Evolutionary conservation across 352 stramenopile genomes (phyloP).

Genomic region (Phytophthora ramorum): DNA sequence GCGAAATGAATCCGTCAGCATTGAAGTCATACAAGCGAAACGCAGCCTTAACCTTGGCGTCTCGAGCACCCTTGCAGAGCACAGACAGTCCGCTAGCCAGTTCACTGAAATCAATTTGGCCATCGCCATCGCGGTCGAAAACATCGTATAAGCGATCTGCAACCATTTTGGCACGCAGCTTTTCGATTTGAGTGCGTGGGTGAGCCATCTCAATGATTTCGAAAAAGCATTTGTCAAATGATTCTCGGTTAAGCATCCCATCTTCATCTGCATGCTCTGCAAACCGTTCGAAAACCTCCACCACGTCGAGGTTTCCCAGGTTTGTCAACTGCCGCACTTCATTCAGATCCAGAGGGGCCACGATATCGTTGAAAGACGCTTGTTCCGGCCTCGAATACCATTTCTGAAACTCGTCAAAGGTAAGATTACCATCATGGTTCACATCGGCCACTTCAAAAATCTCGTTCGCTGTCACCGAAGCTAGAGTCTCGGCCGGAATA

Average conservation of each 20-base stretch:
- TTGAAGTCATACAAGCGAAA: conserved; percentile 91
- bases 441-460: conserved; percentile 91
- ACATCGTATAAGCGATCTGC: conserved; percentile 80
- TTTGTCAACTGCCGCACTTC: conserved; percentile 88
- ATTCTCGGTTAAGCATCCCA: conserved; percentile 62
- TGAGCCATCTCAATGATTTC: conserved; percentile 78
- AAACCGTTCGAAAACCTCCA: conserved; percentile 89
- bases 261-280: conserved; percentile 70
- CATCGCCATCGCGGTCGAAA: conserved; percentile 83
- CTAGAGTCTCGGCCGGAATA: conserved; percentile 69
- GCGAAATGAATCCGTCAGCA: conserved; percentile 82
- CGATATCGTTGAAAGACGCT: conserved; percentile 72
- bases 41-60: conserved; percentile 86
- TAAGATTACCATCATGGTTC: conserved; percentile 86
- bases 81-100: conserved; percentile 85
- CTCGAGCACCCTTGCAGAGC: conserved; percentile 77
- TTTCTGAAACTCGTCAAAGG: conserved; percentile 84
- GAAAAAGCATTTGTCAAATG: conserved; percentile 80
- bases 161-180: conserved; percentile 70
- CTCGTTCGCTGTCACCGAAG: conserved; percentile 66
- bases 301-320: conserved; percentile 81
- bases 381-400: conserved; percentile 83
- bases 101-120: conserved; percentile 88
- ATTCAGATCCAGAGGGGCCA: conserved; percentile 76
- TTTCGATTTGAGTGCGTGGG: conserved; percentile 68